phyloP scores from a whole-genome alignment of 208 protist species.

The Balamuthia mandrillaris region DNA sequence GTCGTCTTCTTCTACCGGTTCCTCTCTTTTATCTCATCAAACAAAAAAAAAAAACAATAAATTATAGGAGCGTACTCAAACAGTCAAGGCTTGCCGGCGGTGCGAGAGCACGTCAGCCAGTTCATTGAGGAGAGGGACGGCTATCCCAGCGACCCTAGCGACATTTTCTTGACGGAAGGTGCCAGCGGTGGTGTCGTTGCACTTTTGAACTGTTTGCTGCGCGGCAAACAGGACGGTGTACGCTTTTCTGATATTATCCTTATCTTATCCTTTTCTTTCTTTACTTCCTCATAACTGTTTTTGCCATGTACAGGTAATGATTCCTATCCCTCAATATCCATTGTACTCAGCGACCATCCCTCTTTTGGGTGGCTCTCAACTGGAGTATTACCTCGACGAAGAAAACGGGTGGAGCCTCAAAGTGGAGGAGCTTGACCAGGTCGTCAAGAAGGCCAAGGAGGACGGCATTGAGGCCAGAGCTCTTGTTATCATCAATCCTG shows the following conservation, averaged over 20 bases:
- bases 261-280: too few species aligned
- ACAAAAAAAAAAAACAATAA: not conserved
- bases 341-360: conserved; percentile 96
- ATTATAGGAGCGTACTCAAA: conserved; percentile 92
- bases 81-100: conserved; percentile 83
- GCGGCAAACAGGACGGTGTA: conserved; percentile 73
- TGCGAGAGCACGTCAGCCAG: conserved; percentile 83
- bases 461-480: conserved; percentile 83
- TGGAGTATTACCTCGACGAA: conserved; percentile 93
- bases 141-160: conserved; percentile 63
- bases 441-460: conserved; percentile 67
- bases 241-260: not conserved
- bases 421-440: conserved; percentile 64
- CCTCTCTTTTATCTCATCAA: too few species aligned
- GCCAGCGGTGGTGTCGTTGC: conserved; percentile 86
- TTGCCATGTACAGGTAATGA: conserved; percentile 86
- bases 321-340: conserved; percentile 99
- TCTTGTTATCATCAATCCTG: conserved; percentile 97
- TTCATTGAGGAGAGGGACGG: conserved; percentile 92
- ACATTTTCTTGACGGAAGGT: conserved; percentile 96
- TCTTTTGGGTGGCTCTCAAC: conserved; percentile 82
- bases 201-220: conserved; percentile 42
- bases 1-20: too few species aligned
- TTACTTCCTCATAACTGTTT: too few species aligned
- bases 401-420: conserved; percentile 82